A percentile compares a stretch with the other conserved stretches of the same genome.
Conservation (phyloP, 2,329 filamentous ascomycete species). For the Aspergillus sp. region DNA sequence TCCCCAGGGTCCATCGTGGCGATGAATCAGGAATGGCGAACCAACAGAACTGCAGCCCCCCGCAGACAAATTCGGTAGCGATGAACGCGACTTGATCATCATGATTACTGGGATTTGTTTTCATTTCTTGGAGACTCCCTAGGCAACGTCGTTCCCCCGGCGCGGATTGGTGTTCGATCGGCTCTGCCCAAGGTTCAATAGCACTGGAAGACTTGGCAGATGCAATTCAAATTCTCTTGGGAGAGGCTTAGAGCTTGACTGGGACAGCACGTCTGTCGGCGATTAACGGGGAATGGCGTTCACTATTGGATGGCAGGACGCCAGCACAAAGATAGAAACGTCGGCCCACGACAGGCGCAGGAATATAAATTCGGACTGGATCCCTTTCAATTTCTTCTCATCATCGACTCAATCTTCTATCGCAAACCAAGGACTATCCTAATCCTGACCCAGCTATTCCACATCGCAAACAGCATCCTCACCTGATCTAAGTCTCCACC, state of each 20-base stretch:
- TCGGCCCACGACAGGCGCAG: background rate
- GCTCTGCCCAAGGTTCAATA: background rate
- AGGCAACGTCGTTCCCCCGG: slow-evolving; percentile 7
- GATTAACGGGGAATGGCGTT: background rate
- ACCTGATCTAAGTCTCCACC: background rate
- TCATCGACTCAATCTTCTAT: background rate
- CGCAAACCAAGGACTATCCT: too few relatives aligned
- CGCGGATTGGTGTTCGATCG: slow-evolving; percentile 3
- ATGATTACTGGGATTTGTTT: background rate
- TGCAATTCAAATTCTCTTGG: background rate
- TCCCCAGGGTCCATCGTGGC: slow-evolving; percentile 4
- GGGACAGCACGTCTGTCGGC: background rate
- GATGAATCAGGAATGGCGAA: background rate
- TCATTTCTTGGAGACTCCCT: background rate
- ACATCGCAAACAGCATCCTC: background rate
- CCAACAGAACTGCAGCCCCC: background rate
- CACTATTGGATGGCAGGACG: background rate
- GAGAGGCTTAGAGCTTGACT: slow-evolving; percentile 13
- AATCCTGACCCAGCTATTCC: too few relatives aligned
- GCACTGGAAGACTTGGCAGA: background rate
- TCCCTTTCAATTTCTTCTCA: background rate
- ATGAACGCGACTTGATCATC: background rate
- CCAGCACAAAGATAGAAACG: slow-evolving; percentile 1
- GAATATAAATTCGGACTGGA: background rate
- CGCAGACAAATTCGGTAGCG: slow-evolving; percentile 7